Percentiles rank a stretch among this genome's conserved stretches.
Conservation (phyloP, 441 rosid genomes). For the Theobroma grandiflorum region DNA sequence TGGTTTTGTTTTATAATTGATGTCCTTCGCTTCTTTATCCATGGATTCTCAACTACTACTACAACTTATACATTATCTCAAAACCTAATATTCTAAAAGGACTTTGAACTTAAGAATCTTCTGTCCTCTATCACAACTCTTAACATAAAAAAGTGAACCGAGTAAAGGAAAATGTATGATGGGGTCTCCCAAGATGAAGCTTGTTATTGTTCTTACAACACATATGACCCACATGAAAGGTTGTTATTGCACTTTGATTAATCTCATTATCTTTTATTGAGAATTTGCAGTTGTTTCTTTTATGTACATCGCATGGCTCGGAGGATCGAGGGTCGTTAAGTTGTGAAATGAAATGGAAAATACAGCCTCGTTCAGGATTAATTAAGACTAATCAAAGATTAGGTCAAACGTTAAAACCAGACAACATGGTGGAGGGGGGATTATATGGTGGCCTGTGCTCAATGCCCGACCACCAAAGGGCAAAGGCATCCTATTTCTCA, state of each 20-base stretch:
- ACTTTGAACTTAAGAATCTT: not conserved
- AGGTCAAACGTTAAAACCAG: not conserved
- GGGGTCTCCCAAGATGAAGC: not conserved
- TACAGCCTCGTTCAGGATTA: not conserved
- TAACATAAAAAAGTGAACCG: not conserved
- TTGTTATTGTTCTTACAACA: not conserved
- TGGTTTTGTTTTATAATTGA: conserved; percentile 12
- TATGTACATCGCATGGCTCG: too few relatives aligned
- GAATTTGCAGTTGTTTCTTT: too few relatives aligned
- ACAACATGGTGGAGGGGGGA: not conserved
- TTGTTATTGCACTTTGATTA: not conserved
- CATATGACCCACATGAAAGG: conserved; percentile 6
- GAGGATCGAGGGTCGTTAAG: too few relatives aligned
- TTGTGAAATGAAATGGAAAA: not conserved
- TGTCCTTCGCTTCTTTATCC: not conserved
- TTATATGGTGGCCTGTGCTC: not conserved
- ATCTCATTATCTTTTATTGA: not conserved
- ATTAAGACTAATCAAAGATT: not conserved
- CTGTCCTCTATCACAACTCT: not conserved
- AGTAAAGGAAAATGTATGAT: not conserved
- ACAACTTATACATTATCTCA: not conserved
- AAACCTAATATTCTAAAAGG: not conserved
- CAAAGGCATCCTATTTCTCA: not conserved
- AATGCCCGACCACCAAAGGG: not conserved
- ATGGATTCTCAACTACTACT: not conserved